These are phyloP conservation scores for Alternaria postmessia DNA, from an alignment of 2,329 filamentous ascomycete genomes.

Conservation along the genomic window DNA sequence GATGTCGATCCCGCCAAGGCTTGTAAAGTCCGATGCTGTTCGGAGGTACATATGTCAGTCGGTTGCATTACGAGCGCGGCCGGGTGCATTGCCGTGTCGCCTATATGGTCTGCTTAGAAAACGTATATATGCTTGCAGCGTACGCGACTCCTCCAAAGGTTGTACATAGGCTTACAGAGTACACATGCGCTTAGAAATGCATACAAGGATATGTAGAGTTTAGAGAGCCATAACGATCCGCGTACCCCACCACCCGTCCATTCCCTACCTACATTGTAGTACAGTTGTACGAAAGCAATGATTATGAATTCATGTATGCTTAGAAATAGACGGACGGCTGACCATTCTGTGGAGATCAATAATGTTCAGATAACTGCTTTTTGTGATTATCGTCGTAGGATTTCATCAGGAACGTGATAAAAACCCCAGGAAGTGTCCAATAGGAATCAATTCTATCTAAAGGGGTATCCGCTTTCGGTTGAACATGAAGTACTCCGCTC, in stretches of 20 bases:
- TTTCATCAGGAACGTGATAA: background rate
- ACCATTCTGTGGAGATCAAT: background rate
- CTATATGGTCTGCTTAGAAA: constrained; percentile 13
- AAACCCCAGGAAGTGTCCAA: background rate
- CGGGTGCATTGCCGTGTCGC: constrained; percentile 4
- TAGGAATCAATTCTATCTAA: constrained; percentile 10
- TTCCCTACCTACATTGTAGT: background rate
- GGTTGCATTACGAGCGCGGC: constrained; percentile 12
- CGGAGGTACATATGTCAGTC: background rate
- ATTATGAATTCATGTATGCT: background rate
- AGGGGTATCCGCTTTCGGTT: constrained; percentile 11
- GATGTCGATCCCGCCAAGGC: constrained; percentile 15
- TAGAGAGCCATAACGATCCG: background rate
- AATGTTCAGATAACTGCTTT: background rate
- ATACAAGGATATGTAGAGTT: background rate
- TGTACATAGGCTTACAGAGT: background rate
- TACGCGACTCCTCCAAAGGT: background rate
- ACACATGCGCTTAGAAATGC: background rate
- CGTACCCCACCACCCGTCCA: background rate
- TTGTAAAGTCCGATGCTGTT: constrained; percentile 2
- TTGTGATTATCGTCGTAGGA: background rate
- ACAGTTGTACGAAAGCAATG: background rate
- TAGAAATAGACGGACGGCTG: background rate
- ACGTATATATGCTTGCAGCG: background rate
- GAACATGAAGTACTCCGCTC: background rate